These are phyloP conservation scores for Rhodotorula diobovata DNA, from an alignment of 768 basidiomycete genomes.

Conservation along the genomic window DNA sequence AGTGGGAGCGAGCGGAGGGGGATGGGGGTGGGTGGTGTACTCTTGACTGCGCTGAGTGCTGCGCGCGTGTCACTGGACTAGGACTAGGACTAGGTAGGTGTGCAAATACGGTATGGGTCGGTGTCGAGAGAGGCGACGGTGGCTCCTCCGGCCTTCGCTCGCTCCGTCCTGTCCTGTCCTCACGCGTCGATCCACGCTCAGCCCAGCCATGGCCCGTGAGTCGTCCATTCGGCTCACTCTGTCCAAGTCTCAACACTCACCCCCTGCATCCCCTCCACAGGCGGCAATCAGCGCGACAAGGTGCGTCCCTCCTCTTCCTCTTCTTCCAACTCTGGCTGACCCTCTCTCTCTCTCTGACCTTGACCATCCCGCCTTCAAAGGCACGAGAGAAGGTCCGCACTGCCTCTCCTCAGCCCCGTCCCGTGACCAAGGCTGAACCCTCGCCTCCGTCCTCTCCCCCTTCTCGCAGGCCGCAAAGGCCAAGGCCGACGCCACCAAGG, in stretches of 20 bases:
- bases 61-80: too few relatives aligned
- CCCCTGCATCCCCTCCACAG: neutral
- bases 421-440: too few relatives aligned
- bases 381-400: conserved; percentile 9
- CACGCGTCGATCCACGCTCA: neutral
- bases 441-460: neutral
- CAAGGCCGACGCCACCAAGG: conserved; percentile 8
- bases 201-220: conserved; percentile 5
- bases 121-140: too few relatives aligned
- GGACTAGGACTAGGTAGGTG: too few relatives aligned
- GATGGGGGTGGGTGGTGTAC: neutral
- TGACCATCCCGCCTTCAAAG: neutral
- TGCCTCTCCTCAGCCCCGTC: neutral
- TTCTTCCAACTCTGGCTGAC: too few relatives aligned
- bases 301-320: neutral
- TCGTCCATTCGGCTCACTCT: neutral
- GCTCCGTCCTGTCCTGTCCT: neutral
- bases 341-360: neutral
- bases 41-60: neutral
- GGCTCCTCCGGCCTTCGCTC: too few relatives aligned
- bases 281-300: conserved; percentile 35
- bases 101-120: too few relatives aligned
- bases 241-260: neutral
- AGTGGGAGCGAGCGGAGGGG: neutral
- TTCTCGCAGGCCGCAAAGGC: conserved; percentile 22